Base-by-base conservation (phyloP, 2,329 filamentous ascomycete genomes). In the Apiospora phragmitis region DNA sequence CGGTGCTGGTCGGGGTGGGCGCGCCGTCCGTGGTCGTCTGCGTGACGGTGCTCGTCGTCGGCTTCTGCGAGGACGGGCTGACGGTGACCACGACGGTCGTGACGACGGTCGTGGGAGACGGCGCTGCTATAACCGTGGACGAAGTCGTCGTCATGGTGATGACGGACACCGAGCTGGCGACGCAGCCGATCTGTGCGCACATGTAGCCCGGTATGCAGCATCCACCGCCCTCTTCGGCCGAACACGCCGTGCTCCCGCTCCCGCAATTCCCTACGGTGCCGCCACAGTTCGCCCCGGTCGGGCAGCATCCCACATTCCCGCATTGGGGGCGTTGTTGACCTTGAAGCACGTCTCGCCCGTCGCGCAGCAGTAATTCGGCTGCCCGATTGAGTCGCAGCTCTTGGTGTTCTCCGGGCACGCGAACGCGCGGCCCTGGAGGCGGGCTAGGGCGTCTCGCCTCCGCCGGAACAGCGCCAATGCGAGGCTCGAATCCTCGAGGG, bases 241-340 rank as follows among this genome's bases (percentile, higher is more conserved):
- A 85, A 77, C 93, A 95, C 67, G 88, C 88, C 14, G 88, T 87
- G 71, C 92, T 90, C 51, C 87, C 90, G 4, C 84, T 82, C 2
- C 85, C 84, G 73, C 93, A 95, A n/a, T 78, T 78, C 0, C 86
- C 87, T 7, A 95, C 89, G 1, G 82, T 82, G 12, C 91, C 91
- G 4, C 86, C 86, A 79, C 93, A 95, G 7, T 80, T 86, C 59
- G 84, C 82, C 4, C 92, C 92, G 45, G 83, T 77, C 0, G 92
- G 91, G 81, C 93, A 96, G 80, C 93, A 96, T 3, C 93, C 93
- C 2, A 95, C 89, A 62, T 89, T 87, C 9, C 92, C 92, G 91
- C 83, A 0, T 77, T 73, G 7, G 87, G 87, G 7, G 87, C 87
- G 78, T 93, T 89, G 42, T 85, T 79, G 5, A 94, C 89, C 32